Evolutionary conservation across 2,329 filamentous ascomycete species (phyloP), one percentile per base, ranked within the genome.

Genomic region (Leptographium lundbergii): DNA sequence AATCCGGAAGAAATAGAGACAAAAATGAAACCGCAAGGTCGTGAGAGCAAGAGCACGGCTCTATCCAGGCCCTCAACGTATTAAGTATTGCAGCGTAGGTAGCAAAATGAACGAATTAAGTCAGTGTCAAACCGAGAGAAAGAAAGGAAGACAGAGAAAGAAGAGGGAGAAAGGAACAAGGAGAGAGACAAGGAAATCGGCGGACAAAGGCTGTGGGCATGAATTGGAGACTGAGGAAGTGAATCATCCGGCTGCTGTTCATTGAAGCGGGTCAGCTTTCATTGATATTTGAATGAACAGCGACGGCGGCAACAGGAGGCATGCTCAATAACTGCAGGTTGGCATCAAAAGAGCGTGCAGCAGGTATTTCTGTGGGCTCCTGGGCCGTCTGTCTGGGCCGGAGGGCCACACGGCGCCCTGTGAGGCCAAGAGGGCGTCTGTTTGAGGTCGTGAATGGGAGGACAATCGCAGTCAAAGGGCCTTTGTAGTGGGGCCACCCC

Each of bases 11-110:
- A 36, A 29, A 29, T 22, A 25, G 42, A 32, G 55, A 58, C 32
- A 29, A 59, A 57, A 56, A 63, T 60, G 47, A 63, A 54, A 59
- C 58, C 45, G 57, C 32, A 54, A n/a, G 17, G 3, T 45, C 6
- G 17, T 45, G 17, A n/a, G 42, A 45, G 19, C 19, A 45, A 45
- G 42, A 45, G 19, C 42, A 22, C 17, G 2, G 19, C 17, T 45
- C 42, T 45, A 45, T 45, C 42, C 19, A 45, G 42, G 19, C 42
- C 19, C 42, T 54, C 51, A 29, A 36, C 3, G 6, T 32, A 53
- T 34, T 22, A 25, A 32, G 17, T n/a, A 32, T 22, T 13, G 11
- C 3, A 4, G 36, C 29, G 47, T 25, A 32, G 32, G 13, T n/a
- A 42, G 42, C 13, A 54, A 58, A 19, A 47, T 11, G 56, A 47